Evolutionary conservation across 2,329 filamentous ascomycete species (phyloP), one percentile per base, ranked within the genome.

Genomic region (Xylariales sp.): DNA sequence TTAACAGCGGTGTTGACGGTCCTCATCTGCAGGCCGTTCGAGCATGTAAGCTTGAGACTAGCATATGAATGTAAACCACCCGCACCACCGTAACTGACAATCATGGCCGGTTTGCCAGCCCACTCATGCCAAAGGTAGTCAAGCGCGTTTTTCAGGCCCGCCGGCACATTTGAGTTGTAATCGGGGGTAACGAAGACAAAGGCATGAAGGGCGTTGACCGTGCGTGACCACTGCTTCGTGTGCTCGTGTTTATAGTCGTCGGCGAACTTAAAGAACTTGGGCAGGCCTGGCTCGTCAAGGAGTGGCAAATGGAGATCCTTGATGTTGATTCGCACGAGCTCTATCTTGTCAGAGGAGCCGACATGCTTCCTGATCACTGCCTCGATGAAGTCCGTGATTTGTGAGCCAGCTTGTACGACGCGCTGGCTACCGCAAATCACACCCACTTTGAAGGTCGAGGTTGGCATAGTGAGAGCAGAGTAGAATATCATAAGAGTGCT

Each of bases 101-200:
- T 61, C 47, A 65, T 52, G 14, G 63, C 67, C 0, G 70, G 65
- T 51, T 75, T 75, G 9, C 64, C 66, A 16, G 50, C 61, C 68
- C 70, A 74, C 49, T 74, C 71, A 43, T 74, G 53, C 51, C 62
- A 74, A 5, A 77, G 58, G 46, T 70, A 73, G 47, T 76, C 73
- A 34, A 77, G 63, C 7, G 71, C 71, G 46, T 73, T 76, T 58
- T 76, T 76, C 15, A 73, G 50, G 12, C 16, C 31, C 15, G 31
- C 31, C 8, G 31, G 31, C 11, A 32, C 16, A 8, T 14, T 14
- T 14, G 8, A 32, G 15, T 32, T 32, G 8, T 18, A 11, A 7
- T 32, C 8, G 7, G 31, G 11, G 7, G 31, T 11, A 14, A 32
- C 11, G 15, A 32, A 32, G 8, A 32, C 31, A 14, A 32, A 32